Base-by-base conservation (phyloP, 2,329 filamentous ascomycete species). In the Aspergillus pseudoterreus region DNA sequence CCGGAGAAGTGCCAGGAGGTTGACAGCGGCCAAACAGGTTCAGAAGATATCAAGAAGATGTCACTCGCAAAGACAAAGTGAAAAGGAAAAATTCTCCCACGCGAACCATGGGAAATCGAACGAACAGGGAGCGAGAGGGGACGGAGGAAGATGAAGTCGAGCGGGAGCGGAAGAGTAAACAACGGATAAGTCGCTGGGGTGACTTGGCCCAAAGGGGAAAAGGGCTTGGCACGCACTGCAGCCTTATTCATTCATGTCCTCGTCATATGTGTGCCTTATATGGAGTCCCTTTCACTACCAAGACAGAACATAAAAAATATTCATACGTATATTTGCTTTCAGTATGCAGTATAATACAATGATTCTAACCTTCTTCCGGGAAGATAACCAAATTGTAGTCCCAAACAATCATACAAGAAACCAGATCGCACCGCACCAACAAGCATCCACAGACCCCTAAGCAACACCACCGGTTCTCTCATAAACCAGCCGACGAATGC, bases 401-500 rank as follows among this genome's bases (percentile, higher is more conserved):
- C 17, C 6, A 41, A 43, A 42, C 10, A 45, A 24, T 39, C 22
- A 43, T 21, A 43, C 11, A 43, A 41, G 10, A 27, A 30, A 43
- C 30, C 35, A 3, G n/a, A 6, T 22, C 22, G 22, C 22, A 22
- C 22, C 22, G 6, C 39, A n/a, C 17, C 44, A 14, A 24, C 12
- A 10, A 21, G 4, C 19, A 36, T 42, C 30, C 42, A 30, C 49
- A 38, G 17, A 43, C n/a, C 12, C 17, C 8, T 30, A 30, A 30
- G 27, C 27, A 2, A 27, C 48, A 17, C n/a, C 21, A 8, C 38
- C 48, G n/a, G 42, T 51, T 15, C 60, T 52, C 54, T 62, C 58
- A 43, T 62, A 50, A 49, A 73, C 61, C 60, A 71, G 61, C 32
- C 55, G 56, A 49, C 58, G 57, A 50, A 68, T 59, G 50, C 60